These are phyloP conservation scores for Saccharomyces uvarum DNA, from an alignment of 1,139 yeast species.

Conservation along the genomic window DNA sequence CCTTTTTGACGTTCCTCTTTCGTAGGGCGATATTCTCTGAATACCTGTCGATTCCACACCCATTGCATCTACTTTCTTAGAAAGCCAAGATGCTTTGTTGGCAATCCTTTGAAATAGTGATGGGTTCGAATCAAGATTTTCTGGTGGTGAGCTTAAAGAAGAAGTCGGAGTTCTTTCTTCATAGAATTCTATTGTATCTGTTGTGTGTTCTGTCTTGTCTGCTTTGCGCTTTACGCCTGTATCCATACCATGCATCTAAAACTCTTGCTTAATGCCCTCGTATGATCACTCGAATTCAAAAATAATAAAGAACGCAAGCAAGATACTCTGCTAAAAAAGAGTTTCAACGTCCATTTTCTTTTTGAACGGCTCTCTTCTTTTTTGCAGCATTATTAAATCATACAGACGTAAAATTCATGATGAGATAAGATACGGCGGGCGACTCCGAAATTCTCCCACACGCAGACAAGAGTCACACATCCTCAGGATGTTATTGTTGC, in stretches of 20 bases:
- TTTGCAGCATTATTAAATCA: not conserved
- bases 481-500: not conserved
- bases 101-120: not conserved
- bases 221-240: not conserved
- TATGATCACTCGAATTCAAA: not conserved
- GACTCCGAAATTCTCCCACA: not conserved
- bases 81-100: slow-evolving; percentile 11
- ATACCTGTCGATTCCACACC: slow-evolving; percentile 80
- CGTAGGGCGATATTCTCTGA: slow-evolving; percentile 65
- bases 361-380: not conserved
- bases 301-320: not conserved
- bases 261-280: not conserved
- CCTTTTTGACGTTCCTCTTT: slow-evolving; percentile 48
- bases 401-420: not conserved
- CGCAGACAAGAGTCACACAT: not conserved
- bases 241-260: not conserved
- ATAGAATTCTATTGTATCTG: not conserved
- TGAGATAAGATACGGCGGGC: not conserved
- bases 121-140: not conserved
- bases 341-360: not conserved
- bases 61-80: slow-evolving; percentile 38
- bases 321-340: not conserved
- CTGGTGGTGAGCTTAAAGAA: not conserved
- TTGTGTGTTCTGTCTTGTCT: not conserved
- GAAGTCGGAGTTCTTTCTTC: not conserved